Base-by-base conservation (phyloP, 176 grass and related monocot genomes). In the Oryza nivara region DNA sequence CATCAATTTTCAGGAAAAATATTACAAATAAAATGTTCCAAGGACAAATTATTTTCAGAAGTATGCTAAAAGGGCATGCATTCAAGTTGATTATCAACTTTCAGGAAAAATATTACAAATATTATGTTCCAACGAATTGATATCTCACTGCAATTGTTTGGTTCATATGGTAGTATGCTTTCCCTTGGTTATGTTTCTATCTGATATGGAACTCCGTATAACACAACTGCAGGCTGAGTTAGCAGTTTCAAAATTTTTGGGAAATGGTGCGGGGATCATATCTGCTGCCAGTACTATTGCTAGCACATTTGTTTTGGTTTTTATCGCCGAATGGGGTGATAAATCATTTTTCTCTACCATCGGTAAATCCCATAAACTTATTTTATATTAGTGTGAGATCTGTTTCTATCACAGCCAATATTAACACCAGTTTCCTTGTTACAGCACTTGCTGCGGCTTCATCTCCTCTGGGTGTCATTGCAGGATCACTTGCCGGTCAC, bases 331-430 rank as follows among this genome's bases (percentile, higher is more conserved):
- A 91, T 98, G 96, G 96, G 96, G 96, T 72, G 96, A 98, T 79
- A 98, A 95, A 85, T 98, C 96, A 17, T 98, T 98, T 89, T 98
- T 98, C 78, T 98, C 96, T 58, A 98, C 96, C 49, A 89, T 98
- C 82, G 95, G 95, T 97, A 90, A 20, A 43, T 52, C 43, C 69
- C 63, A 65, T 70, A 40, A 74, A 61, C 40, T 20, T 4, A 9
- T 43, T 23, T 74, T 73, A 43, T 63, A 30, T 20, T 74, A 68
- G 54, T 4, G 3, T 70, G 2, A 30, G 22, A 80, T 65, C 54
- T 80, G n/a, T 83, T 83, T 15, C 77, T 8, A 67, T 64, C 22
- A 67, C 22, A 72, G 44, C 41, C 22, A 88, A 75, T 16, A 88
- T 34, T 81, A 16, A 88, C 25, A 48, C 9, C 63, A 22, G 7